Conservation (phyloP, 1,284 basidiomycete species). For the Tylopilus sp. region DNA sequence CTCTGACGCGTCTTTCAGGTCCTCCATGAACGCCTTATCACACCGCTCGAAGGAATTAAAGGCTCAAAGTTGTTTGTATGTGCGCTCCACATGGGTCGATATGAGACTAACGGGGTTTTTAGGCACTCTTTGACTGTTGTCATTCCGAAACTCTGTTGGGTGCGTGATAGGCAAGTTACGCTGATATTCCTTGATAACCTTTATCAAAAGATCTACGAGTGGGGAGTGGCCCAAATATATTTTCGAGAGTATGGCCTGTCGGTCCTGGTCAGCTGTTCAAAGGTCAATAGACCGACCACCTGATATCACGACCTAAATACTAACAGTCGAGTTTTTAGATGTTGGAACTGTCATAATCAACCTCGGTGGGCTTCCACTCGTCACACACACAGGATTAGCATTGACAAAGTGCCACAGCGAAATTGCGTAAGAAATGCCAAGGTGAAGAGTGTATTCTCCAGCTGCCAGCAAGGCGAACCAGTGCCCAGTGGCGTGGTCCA, state of each 20-base stretch:
- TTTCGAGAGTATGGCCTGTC: conserved; percentile 2
- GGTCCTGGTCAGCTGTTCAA: conserved; percentile 3
- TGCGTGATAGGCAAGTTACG: background rate
- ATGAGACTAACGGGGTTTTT: background rate
- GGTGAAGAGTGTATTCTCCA: background rate
- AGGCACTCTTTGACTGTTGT: conserved; percentile 5
- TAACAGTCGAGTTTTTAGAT: background rate
- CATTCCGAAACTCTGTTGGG: conserved; percentile 3
- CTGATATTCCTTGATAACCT: background rate
- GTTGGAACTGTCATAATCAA: background rate
- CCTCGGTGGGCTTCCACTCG: background rate
- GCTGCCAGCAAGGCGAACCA: background rate
- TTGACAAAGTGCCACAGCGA: background rate
- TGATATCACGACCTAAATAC: background rate
- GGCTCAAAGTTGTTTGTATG: conserved; percentile 1
- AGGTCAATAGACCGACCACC: background rate
- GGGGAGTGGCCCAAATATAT: background rate
- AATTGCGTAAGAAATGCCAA: background rate
- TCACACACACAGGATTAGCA: background rate
- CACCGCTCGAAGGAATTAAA: background rate
- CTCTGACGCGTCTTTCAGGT: background rate
- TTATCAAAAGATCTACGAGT: background rate
- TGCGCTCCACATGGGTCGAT: background rate
- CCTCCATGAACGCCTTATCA: conserved; percentile 3
- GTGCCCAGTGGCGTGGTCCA: background rate